A percentile compares a stretch with the other conserved stretches of the same genome.
phyloP scores from a whole-genome alignment of 192 early-diverging fungal species.

The Entophlyctis helioformis region DNA sequence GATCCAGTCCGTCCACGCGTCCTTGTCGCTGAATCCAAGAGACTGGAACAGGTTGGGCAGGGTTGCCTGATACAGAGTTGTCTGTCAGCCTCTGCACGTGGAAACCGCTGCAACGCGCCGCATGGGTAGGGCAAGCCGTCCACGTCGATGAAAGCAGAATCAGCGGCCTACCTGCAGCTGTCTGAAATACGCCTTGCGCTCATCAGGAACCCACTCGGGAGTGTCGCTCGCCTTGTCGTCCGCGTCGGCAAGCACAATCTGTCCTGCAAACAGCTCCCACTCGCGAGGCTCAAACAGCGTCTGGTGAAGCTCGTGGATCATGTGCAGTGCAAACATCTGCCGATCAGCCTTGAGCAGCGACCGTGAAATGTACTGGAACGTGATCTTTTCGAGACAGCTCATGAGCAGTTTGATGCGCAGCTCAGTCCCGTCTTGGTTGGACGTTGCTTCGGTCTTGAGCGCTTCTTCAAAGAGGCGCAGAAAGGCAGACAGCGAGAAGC shows the following conservation, averaged over 20 bases:
- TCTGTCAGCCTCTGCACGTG: neutral
- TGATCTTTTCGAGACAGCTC: conserved; percentile 26
- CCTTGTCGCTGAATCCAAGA: conserved; percentile 19
- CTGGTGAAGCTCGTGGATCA: conserved; percentile 23
- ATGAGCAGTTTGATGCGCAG: conserved; percentile 30
- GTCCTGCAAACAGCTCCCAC: conserved; percentile 35
- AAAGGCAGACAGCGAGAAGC: conserved; percentile 35
- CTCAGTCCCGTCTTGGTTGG: conserved; percentile 29
- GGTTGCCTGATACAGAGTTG: neutral
- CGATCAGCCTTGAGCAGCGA: conserved; percentile 42
- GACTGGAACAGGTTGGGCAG: conserved; percentile 13
- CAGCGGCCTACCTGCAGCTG: conserved; percentile 10
- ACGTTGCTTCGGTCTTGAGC: conserved; percentile 17
- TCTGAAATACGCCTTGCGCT: conserved; percentile 6
- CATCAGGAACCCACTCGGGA: conserved; percentile 36
- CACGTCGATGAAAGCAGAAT: too few species aligned
- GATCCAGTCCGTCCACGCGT: conserved; percentile 32
- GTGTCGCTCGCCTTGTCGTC: conserved; percentile 11
- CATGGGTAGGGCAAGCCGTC: too few species aligned
- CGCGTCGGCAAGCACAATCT: conserved; percentile 18
- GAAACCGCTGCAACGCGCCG: too few species aligned
- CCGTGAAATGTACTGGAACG: conserved; percentile 26
- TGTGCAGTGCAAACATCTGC: conserved; percentile 37
- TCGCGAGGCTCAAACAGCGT: conserved; percentile 33
- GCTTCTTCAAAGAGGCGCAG: conserved; percentile 33